phyloP scores from a whole-genome alignment of 2,329 filamentous ascomycete species.

The Penicillium vulpinum region DNA sequence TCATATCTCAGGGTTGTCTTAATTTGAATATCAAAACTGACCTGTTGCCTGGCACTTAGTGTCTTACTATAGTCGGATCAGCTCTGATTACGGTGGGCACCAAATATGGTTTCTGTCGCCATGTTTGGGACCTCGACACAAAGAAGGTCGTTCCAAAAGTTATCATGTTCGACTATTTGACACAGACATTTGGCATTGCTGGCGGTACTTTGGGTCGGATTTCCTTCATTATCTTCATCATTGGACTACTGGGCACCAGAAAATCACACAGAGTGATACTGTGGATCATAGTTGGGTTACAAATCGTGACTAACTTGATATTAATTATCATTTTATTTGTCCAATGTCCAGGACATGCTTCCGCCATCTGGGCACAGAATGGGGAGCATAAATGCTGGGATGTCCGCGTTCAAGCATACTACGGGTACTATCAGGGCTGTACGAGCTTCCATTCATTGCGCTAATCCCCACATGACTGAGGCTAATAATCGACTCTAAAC shows the following conservation, averaged over 20 bases:
- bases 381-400: constrained; percentile 23
- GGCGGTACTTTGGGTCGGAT: constrained; percentile 24
- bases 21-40: not conserved
- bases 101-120: constrained; percentile 22
- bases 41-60: constrained; percentile 11
- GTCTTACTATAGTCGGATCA: constrained; percentile 21
- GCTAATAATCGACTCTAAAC: not conserved
- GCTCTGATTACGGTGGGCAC: constrained; percentile 23
- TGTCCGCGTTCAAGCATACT: constrained; percentile 25
- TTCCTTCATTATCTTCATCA: constrained; percentile 27
- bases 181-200: constrained; percentile 26
- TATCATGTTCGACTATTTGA: constrained; percentile 28
- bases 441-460: not conserved
- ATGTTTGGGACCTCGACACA: constrained; percentile 9
- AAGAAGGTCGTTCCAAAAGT: constrained; percentile 7
- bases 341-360: constrained; percentile 25
- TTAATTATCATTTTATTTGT: constrained; percentile 29
- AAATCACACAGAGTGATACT: constrained; percentile 17
- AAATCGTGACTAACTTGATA: constrained; percentile 24
- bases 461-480: not conserved
- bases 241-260: constrained; percentile 21
- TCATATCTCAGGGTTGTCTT: too few relatives aligned
- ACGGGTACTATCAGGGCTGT: constrained; percentile 32
- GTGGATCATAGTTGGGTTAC: constrained; percentile 22
- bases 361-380: constrained; percentile 23